Base-by-base conservation (phyloP, 2,329 filamentous ascomycete species). In the Ceratocystis alfenasii region DNA sequence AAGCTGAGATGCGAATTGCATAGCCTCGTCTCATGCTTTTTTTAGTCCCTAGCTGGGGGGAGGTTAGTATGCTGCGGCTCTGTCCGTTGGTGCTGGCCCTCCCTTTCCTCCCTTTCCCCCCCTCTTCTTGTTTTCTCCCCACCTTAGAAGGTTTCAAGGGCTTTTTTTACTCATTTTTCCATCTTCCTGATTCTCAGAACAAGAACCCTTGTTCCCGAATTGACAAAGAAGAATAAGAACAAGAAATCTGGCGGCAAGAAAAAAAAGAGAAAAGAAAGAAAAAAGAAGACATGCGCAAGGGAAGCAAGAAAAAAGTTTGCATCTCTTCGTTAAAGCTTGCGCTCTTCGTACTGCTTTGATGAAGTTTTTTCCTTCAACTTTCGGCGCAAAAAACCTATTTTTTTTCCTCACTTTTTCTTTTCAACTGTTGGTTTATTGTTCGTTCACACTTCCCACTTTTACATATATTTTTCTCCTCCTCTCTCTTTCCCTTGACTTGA, bases 181-280 rank as follows among this genome's bases (percentile, higher is more conserved):
- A 41, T 41, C 36, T 41, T 41, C 36, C 36, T 41, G 36, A 41
- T 41, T 41, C 10, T 15, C 10, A 41, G 36, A 41, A 41, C 36
- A 41, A 41, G 36, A 41, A 41, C 12, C 36, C 36, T 41, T 41
- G 36, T 41, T 41, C 36, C 36, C 36, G 36, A 41, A 41, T 41
- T 41, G 3, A 41, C 10, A 4, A 15, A 41, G 36, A 41, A 41
- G 36, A 41, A 41, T 5, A 15, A 41, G 10, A 41, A 15, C 36
- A 41, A 41, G 36, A 41, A 41, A 15, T 41, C 10, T 41, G 36
- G 36, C 36, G 36, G 36, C 36, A 12, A 41, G 17, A 62, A 62
- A 62, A 44, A 62, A 62, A 62, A 33, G 20, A 62, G 28, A 48
- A 61, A 41, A n/a, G 25, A 10, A 61, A 61, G 7, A 30, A 25